Evolutionary conservation across 2,329 filamentous ascomycete genomes (phyloP).

Genomic region (Tolypocladium inflatum): DNA sequence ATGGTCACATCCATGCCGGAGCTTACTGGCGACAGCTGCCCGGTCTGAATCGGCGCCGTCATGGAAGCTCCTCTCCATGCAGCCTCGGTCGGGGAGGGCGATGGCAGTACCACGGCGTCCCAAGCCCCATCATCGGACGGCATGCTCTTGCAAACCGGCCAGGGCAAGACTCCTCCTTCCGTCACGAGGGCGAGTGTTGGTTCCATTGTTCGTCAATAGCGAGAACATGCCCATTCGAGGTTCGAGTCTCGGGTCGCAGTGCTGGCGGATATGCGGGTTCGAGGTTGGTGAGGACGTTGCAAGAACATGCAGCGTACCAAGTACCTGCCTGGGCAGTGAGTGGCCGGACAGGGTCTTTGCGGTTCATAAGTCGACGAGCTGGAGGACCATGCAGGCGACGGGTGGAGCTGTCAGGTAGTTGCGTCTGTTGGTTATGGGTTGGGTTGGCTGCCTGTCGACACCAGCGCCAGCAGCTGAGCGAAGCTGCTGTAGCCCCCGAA

Average conservation of each 20-base stretch:
- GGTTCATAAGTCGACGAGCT: slow-evolving; percentile 8
- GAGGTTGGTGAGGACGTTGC: background rate
- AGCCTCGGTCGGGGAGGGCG: slow-evolving; percentile 21
- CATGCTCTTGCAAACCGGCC: slow-evolving; percentile 36
- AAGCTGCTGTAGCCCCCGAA: slow-evolving; percentile 15
- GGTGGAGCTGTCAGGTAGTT: slow-evolving; percentile 16
- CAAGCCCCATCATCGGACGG: slow-evolving; percentile 30
- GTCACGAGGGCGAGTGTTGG: slow-evolving; percentile 29
- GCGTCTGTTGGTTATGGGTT: slow-evolving; percentile 13
- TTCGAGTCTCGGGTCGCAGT: background rate
- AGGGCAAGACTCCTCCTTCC: slow-evolving; percentile 32
- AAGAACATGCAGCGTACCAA: background rate
- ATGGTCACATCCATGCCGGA: slow-evolving; percentile 34
- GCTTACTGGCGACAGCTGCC: slow-evolving; percentile 45
- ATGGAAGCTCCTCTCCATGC: slow-evolving; percentile 16
- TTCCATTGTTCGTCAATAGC: slow-evolving; percentile 38
- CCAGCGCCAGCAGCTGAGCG: slow-evolving; percentile 18
- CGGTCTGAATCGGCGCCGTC: slow-evolving; percentile 25
- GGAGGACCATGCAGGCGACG: slow-evolving; percentile 8
- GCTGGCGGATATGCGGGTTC: background rate
- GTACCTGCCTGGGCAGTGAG: slow-evolving; percentile 5
- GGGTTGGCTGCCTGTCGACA: slow-evolving; percentile 14
- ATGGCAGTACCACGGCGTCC: slow-evolving; percentile 16
- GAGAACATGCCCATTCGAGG: slow-evolving; percentile 25
- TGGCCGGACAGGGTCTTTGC: slow-evolving; percentile 9